Conservation (phyloP, 352 stramenopile species). For the Phytophthora capsici region DNA sequence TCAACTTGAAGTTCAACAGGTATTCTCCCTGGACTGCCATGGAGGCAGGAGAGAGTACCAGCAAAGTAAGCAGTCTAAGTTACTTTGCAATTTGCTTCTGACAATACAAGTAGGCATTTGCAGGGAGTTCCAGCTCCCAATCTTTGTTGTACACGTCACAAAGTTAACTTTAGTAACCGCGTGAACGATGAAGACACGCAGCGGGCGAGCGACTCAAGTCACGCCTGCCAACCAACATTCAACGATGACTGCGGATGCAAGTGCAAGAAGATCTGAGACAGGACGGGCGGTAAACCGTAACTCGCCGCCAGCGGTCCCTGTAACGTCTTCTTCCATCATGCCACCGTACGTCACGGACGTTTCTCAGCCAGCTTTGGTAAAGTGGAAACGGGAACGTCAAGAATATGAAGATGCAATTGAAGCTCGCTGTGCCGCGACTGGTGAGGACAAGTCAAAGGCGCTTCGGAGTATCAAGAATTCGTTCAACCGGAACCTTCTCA, state of each 20-base stretch:
- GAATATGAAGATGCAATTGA: too few species aligned
- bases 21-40: too few species aligned
- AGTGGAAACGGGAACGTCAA: slow-evolving; percentile 34
- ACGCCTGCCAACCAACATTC: too few species aligned
- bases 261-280: not conserved
- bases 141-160: too few species aligned
- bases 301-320: not conserved
- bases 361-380: slow-evolving; percentile 17
- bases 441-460: slow-evolving; percentile 19
- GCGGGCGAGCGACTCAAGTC: not conserved
- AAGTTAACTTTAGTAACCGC: slow-evolving; percentile 8
- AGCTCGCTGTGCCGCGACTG: slow-evolving; percentile 10
- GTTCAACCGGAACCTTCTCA: slow-evolving; percentile 19
- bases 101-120: too few species aligned
- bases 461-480: slow-evolving; percentile 23
- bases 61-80: too few species aligned
- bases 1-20: too few species aligned
- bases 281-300: not conserved
- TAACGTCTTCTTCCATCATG: slow-evolving; percentile 2
- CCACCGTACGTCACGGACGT: slow-evolving; percentile 16
- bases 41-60: too few species aligned
- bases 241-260: not conserved
- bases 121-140: too few species aligned
- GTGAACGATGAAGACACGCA: slow-evolving; percentile 4
- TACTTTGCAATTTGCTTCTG: too few species aligned